These are phyloP conservation scores for Plasmodium billcollinsi DNA, from an alignment of 169 alveolate genomes.

Conservation along the genomic window DNA sequence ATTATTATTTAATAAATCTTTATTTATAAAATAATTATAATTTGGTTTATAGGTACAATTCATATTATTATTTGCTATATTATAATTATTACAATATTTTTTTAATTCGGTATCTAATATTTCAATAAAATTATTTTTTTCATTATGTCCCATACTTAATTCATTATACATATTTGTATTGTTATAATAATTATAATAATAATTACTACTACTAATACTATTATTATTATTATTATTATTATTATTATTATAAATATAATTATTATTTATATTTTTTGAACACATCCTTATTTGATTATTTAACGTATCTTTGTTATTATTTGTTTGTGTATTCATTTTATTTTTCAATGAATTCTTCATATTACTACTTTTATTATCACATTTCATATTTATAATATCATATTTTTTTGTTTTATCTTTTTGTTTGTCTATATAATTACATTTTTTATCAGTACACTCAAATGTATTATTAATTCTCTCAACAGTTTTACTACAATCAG, in stretches of 20 bases:
- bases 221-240: too few relatives aligned
- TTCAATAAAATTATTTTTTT: not conserved
- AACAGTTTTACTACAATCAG: too few relatives aligned
- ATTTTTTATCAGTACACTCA: too few relatives aligned
- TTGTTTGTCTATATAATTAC: too few relatives aligned
- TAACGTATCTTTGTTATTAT: not conserved
- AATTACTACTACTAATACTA: too few relatives aligned
- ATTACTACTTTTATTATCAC: not conserved
- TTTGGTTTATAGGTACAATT: not conserved
- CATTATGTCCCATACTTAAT: not conserved
- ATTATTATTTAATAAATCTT: slow-evolving; percentile 23
- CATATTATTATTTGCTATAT: slow-evolving; percentile 6
- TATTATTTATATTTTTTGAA: not conserved
- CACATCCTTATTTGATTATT: not conserved
- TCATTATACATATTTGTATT: not conserved
- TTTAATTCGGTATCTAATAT: slow-evolving; percentile 4
- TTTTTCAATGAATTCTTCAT: not conserved
- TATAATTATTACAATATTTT: slow-evolving; percentile 7
- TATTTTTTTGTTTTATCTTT: too few relatives aligned
- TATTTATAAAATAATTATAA: slow-evolving; percentile 7
- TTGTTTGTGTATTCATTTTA: not conserved
- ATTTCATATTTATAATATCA: too few relatives aligned
- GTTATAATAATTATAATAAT: not conserved
- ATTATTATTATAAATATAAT: too few relatives aligned
- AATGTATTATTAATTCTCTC: too few relatives aligned